Evolutionary conservation across 2,329 filamentous ascomycete species (phyloP).

Genomic region (Stachybotrys elegans): DNA sequence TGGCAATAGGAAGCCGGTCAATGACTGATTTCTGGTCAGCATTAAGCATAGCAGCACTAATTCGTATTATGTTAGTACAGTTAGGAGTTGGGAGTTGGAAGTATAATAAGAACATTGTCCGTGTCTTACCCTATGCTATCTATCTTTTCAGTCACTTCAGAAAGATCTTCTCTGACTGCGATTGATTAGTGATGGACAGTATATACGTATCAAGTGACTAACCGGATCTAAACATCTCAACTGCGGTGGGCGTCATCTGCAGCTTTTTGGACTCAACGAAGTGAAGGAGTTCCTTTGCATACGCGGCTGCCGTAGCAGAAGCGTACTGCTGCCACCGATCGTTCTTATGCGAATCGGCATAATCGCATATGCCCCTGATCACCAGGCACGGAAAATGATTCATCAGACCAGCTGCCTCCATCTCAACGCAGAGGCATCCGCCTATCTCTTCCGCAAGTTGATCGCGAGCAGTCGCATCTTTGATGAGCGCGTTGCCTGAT

Average conservation of each 20-base stretch:
- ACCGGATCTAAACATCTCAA: neutral
- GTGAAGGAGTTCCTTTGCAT: neutral
- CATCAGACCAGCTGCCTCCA: constrained; percentile 18
- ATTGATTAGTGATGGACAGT: too few relatives aligned
- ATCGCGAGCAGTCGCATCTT: constrained; percentile 9
- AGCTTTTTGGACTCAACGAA: neutral
- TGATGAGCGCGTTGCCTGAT: constrained; percentile 16
- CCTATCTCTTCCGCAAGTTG: neutral
- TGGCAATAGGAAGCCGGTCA: constrained; percentile 9
- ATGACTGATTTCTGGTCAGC: constrained; percentile 15
- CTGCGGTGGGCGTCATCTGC: neutral
- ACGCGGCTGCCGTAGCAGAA: constrained; percentile 21
- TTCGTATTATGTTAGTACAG: too few relatives aligned
- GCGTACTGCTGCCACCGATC: constrained; percentile 31
- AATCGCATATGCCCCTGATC: constrained; percentile 31
- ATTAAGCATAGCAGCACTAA: constrained; percentile 8
- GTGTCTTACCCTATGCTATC: too few relatives aligned
- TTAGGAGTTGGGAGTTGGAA: too few relatives aligned
- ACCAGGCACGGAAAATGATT: constrained; percentile 22
- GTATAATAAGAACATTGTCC: too few relatives aligned
- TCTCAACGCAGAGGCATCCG: constrained; percentile 18
- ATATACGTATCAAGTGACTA: neutral
- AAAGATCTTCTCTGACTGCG: too few relatives aligned
- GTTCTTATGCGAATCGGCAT: constrained; percentile 32
- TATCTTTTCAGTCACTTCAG: too few relatives aligned